A percentile compares a stretch with the other conserved stretches of the same genome.
These are phyloP conservation scores for Begonia fuchsioides DNA, from an alignment of 306 rosid species.

Conservation along the genomic window DNA sequence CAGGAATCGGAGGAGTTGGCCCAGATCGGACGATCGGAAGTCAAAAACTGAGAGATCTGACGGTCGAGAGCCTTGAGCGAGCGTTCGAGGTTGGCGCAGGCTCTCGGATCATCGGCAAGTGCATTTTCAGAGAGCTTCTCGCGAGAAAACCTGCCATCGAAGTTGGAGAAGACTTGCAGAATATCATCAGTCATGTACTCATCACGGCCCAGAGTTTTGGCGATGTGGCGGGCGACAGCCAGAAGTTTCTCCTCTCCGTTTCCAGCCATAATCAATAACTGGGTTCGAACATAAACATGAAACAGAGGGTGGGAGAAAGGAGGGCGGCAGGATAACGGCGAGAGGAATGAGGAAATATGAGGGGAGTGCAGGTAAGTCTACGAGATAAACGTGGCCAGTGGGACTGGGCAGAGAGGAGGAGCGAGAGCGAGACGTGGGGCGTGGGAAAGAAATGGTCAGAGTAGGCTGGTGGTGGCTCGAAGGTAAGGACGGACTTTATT, in stretches of 20 bases:
- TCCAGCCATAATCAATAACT: conserved; percentile 41
- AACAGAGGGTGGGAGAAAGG: neutral
- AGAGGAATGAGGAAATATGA: neutral
- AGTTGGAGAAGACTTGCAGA: conserved; percentile 73
- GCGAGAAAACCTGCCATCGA: conserved; percentile 82
- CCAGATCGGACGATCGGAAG: conserved; percentile 71
- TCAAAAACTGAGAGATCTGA: conserved; percentile 56
- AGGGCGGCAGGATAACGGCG: neutral
- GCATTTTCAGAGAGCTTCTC: conserved; percentile 57
- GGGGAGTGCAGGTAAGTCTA: neutral
- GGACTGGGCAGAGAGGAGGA: no score
- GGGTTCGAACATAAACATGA: neutral
- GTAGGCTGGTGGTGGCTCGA: no score
- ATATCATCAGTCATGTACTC: conserved; percentile 79
- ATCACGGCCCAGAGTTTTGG: conserved; percentile 73
- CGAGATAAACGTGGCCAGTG: neutral
- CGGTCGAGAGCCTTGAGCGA: conserved; percentile 58
- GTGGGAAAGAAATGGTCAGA: no score
- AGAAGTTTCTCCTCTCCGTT: conserved; percentile 88
- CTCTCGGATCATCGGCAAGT: conserved; percentile 28
- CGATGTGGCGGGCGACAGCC: conserved; percentile 92
- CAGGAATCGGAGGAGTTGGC: conserved; percentile 48
- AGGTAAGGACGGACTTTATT: no score
- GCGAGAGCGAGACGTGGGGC: no score
- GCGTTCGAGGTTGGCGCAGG: conserved; percentile 41